Evolutionary conservation across 371 early-diverging fungal genomes (phyloP), one percentile per base, ranked within the genome.

Genomic region (Racocetra persica): DNA sequence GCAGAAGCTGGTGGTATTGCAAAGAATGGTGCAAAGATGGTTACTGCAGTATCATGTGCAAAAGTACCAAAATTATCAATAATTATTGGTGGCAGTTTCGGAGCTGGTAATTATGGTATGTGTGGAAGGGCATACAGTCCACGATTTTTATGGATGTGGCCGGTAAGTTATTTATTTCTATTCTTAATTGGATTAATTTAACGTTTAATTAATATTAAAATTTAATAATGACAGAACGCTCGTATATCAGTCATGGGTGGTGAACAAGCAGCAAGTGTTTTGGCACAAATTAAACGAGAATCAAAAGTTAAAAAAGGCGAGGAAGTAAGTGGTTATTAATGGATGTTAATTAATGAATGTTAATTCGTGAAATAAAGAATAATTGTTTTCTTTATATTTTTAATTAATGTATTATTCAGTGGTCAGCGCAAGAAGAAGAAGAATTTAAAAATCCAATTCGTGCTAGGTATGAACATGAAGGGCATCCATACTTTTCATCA

Each of bases 221-320:
- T 36, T 72, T 49, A 63, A 57, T 45, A 10, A 57, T 2, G 13
- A 22, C 83, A 90, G 90, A 93, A 95, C 83, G 93, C 97, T 38
- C 91, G 99, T 60, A 97, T 99, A 82, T 95, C 95, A 36, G 99
- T 99, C 28, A 99, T 99, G 99, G 99, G 99, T 79, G 99, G 99
- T 76, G 98, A 98, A 85, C 98, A 99, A 87, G 97, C 98, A 51
- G 97, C 99, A 13, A 93, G 93, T 67, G 99, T 99, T 28, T 88
- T 99, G 76, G 92, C 98, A 10, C 95, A 95, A 81, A 94, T 98
- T 63, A 94, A 91, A 67, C 88, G 94, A 55, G 98, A 96, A 83
- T 92, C 94, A 36, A 93, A 94, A 86, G 93, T 84, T 36, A 95
- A 94, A 89, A 91, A 91, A 81, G 97, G 96, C 13, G 87, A 94